These are phyloP conservation scores for Aspergillus brasiliensis DNA, from an alignment of 2,329 filamentous ascomycete species.

Conservation along the genomic window DNA sequence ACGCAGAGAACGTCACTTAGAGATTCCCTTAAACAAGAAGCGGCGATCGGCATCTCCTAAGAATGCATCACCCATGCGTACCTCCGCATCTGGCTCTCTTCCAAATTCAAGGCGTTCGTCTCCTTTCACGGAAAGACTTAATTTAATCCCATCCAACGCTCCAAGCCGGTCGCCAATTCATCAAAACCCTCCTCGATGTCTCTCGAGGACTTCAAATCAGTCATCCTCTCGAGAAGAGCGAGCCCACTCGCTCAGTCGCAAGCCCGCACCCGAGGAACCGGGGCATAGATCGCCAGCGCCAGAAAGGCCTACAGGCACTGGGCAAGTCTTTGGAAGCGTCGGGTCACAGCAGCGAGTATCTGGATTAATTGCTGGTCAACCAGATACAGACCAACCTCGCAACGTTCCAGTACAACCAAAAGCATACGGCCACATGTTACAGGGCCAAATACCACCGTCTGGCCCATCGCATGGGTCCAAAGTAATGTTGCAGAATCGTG, in stretches of 20 bases:
- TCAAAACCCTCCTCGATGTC: slow-evolving; percentile 24
- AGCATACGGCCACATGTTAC: slow-evolving; percentile 22
- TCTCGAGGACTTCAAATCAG: slow-evolving; percentile 21
- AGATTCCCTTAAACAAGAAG: slow-evolving; percentile 51
- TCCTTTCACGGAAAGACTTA: slow-evolving; percentile 57
- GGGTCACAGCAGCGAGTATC: slow-evolving; percentile 2
- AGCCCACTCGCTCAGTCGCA: slow-evolving; percentile 8
- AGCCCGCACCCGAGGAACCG: slow-evolving; percentile 17
- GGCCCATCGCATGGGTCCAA: slow-evolving; percentile 42
- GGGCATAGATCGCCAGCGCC: slow-evolving; percentile 17
- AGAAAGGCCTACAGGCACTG: slow-evolving; percentile 16
- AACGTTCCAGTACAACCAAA: slow-evolving; percentile 37
- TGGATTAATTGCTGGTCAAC: slow-evolving; percentile 11
- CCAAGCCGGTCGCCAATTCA: slow-evolving; percentile 33
- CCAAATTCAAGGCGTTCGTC: slow-evolving; percentile 64
- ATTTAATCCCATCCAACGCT: slow-evolving; percentile 39
- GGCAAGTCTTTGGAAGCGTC: slow-evolving; percentile 17
- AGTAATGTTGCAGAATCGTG: slow-evolving; percentile 40
- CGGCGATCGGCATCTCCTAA: slow-evolving; percentile 57
- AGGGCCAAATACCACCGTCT: slow-evolving; percentile 35
- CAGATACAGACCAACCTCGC: slow-evolving; percentile 22
- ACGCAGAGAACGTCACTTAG: slow-evolving; percentile 50
- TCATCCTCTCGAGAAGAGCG: slow-evolving; percentile 16
- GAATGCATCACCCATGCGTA: slow-evolving; percentile 47
- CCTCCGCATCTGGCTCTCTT: slow-evolving; percentile 57